Percentiles rank a stretch among this genome's conserved stretches.
phyloP scores from a whole-genome alignment of 805 yeast species.

The Candida nonsorbophila region DNA sequence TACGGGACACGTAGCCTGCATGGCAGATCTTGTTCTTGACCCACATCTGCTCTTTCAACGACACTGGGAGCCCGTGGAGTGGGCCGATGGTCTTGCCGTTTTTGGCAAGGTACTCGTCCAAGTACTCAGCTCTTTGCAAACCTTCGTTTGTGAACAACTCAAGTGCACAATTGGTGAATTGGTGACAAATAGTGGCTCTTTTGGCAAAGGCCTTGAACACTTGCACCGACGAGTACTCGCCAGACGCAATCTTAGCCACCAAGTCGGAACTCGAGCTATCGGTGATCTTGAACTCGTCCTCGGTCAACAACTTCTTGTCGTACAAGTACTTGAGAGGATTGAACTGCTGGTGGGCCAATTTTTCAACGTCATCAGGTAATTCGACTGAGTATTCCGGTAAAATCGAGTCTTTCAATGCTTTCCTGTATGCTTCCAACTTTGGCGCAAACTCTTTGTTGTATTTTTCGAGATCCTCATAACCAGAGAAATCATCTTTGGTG shows the following conservation, averaged over 20 bases:
- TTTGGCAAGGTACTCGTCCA: conserved; percentile 46
- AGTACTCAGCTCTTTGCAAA: conserved; percentile 45
- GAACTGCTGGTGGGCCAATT: conserved; percentile 25
- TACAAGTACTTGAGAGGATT: conserved; percentile 32
- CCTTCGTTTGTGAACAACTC: conserved; percentile 54
- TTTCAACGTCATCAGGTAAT: conserved; percentile 27
- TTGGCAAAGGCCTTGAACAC: conserved; percentile 39
- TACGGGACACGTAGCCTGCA: conserved; percentile 32
- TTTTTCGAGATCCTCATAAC: conserved; percentile 37
- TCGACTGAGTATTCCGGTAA: conserved; percentile 23
- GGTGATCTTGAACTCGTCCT: conserved; percentile 31
- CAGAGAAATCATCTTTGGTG: conserved; percentile 22
- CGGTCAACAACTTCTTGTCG: conserved; percentile 27
- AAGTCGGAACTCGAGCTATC: conserved; percentile 26
- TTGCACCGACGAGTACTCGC: conserved; percentile 29
- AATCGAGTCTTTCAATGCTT: conserved; percentile 21
- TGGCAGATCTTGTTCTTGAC: conserved; percentile 30
- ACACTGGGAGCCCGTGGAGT: conserved; percentile 62
- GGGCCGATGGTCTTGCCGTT: conserved; percentile 54
- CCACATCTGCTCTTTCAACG: conserved; percentile 49
- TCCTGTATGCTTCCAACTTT: conserved; percentile 29
- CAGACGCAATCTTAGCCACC: conserved; percentile 22
- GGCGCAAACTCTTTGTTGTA: conserved; percentile 41
- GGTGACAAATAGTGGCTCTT: conserved; percentile 38
- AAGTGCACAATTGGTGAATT: conserved; percentile 39